Evolutionary conservation across 2,329 filamentous ascomycete genomes (phyloP).

Genomic region (Colletotrichum cuscutae): DNA sequence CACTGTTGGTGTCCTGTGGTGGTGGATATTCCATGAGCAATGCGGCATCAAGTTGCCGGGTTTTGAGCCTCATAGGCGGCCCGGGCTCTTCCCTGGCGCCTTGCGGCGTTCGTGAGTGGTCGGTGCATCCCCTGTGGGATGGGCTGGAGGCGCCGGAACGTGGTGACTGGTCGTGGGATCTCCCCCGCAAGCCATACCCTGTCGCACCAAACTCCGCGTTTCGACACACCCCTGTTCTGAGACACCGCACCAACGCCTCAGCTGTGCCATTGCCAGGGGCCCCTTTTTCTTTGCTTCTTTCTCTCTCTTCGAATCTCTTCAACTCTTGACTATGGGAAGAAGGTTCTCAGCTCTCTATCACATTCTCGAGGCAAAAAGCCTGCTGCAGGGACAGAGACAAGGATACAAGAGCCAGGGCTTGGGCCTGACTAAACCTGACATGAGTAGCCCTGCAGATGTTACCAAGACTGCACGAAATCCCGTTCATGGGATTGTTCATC

Average conservation of each 20-base stretch:
- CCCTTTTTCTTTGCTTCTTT: not conserved
- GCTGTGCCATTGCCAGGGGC: slow-evolving; percentile 2
- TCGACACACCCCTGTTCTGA: slow-evolving; percentile 31
- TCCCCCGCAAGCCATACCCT: slow-evolving; percentile 11
- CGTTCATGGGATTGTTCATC: not conserved
- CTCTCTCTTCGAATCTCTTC: not conserved
- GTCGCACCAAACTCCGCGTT: slow-evolving; percentile 10
- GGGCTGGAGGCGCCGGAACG: too few species aligned
- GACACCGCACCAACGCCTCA: slow-evolving; percentile 34
- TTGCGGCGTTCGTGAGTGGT: not conserved
- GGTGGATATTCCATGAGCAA: not conserved
- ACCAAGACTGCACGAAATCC: not conserved
- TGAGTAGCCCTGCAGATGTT: not conserved
- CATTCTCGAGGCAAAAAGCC: not conserved
- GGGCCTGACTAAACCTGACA: not conserved
- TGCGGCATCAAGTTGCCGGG: slow-evolving; percentile 10
- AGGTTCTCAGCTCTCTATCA: not conserved
- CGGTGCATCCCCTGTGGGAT: not conserved
- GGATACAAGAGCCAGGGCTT: not conserved
- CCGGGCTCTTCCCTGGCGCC: not conserved
- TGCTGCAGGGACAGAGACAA: not conserved
- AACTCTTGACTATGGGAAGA: not conserved
- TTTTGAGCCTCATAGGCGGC: slow-evolving; percentile 15
- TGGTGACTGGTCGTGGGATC: too few species aligned
- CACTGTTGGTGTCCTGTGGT: not conserved